Percentiles rank a stretch among this genome's conserved stretches.
These are phyloP conservation scores for Puccinia novopanici DNA, from an alignment of 1,284 basidiomycete genomes.

Conservation along the genomic window DNA sequence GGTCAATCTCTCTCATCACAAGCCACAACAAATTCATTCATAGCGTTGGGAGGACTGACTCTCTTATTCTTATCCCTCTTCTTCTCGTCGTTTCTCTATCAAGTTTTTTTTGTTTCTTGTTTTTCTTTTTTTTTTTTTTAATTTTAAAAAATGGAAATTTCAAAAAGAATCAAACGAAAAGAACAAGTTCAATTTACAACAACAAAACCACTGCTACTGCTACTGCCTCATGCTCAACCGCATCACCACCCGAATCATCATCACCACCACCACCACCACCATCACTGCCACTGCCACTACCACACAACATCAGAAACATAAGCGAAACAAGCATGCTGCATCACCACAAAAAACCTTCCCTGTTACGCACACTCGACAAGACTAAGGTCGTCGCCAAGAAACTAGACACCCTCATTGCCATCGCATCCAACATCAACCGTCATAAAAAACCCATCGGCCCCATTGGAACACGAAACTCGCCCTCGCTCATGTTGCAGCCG, in stretches of 20 bases:
- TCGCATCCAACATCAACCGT: not conserved
- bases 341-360: not conserved
- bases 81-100: no score
- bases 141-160: not conserved
- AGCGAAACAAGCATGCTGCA: no score
- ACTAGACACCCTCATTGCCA: not conserved
- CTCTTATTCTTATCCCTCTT: no score
- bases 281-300: not conserved
- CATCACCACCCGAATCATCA: not conserved
- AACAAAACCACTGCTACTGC: not conserved
- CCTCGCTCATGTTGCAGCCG: not conserved
- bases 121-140: no score
- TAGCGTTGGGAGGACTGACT: no score
- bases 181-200: not conserved
- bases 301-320: no score
- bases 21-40: no score
- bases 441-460: not conserved
- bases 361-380: not conserved
- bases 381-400: not conserved
- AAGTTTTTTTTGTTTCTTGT: no score
- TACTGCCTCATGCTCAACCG: not conserved
- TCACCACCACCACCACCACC: not conserved
- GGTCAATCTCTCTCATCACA: no score
- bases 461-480: not conserved
- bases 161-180: not conserved